These are phyloP conservation scores for Xerocomellus dryophilus DNA, from an alignment of 768 basidiomycete species.

Conservation along the genomic window DNA sequence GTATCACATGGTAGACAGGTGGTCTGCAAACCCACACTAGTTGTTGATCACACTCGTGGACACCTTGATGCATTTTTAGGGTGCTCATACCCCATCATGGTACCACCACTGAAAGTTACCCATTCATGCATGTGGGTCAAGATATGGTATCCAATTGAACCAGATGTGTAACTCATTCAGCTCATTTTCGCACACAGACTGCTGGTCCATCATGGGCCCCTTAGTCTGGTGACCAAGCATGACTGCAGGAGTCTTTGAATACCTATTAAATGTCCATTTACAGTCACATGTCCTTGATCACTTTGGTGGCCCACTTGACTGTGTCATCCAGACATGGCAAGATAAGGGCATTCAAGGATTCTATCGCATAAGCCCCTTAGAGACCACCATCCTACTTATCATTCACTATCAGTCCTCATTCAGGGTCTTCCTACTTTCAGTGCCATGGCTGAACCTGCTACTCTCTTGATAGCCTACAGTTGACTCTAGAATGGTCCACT, in stretches of 20 bases:
- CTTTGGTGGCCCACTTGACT: constrained; percentile 59
- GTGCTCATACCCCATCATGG: neutral
- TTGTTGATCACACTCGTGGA: too few species aligned
- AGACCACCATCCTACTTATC: neutral
- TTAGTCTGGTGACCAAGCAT: too few species aligned
- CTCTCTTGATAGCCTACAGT: constrained; percentile 78
- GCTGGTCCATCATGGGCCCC: constrained; percentile 70
- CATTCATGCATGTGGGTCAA: constrained; percentile 34
- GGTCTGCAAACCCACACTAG: too few species aligned
- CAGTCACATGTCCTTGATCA: constrained; percentile 84
- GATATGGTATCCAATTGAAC: constrained; percentile 35
- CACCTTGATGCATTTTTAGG: neutral
- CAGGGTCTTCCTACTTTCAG: constrained; percentile 84
- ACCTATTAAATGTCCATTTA: constrained; percentile 90
- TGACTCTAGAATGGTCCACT: constrained; percentile 52
- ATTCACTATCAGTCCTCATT: constrained; percentile 25
- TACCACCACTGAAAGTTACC: neutral
- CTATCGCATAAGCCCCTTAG: constrained; percentile 43
- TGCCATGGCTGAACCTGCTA: constrained; percentile 85
- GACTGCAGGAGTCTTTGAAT: constrained; percentile 78
- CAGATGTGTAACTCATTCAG: neutral
- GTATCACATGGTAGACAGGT: constrained; percentile 14
- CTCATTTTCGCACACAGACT: constrained; percentile 32
- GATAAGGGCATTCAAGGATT: constrained; percentile 57
- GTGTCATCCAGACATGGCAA: constrained; percentile 54